Conservation (phyloP, 371 early-diverging fungal genomes). For the Mortierella sp. region DNA sequence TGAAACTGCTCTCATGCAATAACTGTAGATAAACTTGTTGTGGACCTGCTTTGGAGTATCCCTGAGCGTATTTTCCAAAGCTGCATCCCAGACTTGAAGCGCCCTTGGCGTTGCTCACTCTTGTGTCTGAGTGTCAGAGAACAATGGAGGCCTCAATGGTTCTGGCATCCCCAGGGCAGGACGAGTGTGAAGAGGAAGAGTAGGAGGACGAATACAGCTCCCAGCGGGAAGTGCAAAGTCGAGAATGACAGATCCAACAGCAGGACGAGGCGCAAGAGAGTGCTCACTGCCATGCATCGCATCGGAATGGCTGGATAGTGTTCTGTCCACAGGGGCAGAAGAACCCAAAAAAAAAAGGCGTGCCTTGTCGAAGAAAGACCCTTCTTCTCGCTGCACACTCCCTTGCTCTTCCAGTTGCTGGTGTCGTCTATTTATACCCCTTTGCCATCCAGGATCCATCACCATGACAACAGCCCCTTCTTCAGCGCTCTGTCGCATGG, state of each 20-base stretch:
- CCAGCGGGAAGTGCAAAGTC: too few relatives aligned
- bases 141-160: too few relatives aligned
- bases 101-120: not conserved
- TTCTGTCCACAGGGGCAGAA: conserved; percentile 22
- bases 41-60: too few relatives aligned
- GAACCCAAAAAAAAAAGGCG: conserved; percentile 5
- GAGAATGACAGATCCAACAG: too few relatives aligned
- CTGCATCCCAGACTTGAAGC: not conserved
- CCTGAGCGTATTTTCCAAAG: too few relatives aligned
- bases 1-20: too few relatives aligned
- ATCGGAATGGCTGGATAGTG: not conserved
- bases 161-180: not conserved
- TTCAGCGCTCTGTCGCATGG: too few relatives aligned
- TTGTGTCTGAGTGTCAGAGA: not conserved
- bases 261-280: too few relatives aligned
- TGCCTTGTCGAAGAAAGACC: not conserved
- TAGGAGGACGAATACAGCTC: too few relatives aligned
- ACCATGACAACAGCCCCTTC: not conserved
- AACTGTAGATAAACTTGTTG: too few relatives aligned
- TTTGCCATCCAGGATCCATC: not conserved
- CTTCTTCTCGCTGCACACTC: not conserved
- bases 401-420: not conserved
- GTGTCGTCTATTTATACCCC: not conserved
- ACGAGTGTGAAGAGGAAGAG: not conserved
- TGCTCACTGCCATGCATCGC: too few relatives aligned